Evolutionary conservation across 1,284 basidiomycete genomes (phyloP), one percentile per base, ranked within the genome.

Genomic region (Cutaneotrichosporon cavernicola): DNA sequence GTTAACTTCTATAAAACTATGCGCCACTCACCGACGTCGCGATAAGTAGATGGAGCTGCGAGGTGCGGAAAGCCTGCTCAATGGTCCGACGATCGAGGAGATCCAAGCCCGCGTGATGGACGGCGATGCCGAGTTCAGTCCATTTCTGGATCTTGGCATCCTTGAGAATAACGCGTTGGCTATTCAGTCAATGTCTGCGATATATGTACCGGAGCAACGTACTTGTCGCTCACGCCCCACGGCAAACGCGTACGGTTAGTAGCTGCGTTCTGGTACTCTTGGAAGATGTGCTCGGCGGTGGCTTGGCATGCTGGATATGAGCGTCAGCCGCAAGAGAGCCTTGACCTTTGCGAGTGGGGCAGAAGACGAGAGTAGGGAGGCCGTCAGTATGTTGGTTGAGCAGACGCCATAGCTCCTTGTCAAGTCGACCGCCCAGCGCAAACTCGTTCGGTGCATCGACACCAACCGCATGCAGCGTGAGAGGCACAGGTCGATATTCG

Each of bases 351-450:
- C 94, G 84, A 5, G 93, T 96, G 6, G 91, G 84, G 69, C 89
- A 90, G 74, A 97, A 97, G 4, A 97, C 81, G 36, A 94, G 82
- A 22, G 90, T 89, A 0, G 93, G 91, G 74, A 91, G 92, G 26
- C 88, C 86, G 4, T 83, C 81, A 0, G 89, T 86, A 73, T 93
- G 86, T 64, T 86, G 82, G 66, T 88, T 85, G 64, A 97, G 82
- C 13, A 89, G 76, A 0, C 83, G 73, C 71, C 89, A 94, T 5
- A 96, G 78, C 70, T 88, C 89, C 70, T 83, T 86, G 75, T 96
- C 91, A 13, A 98, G 84, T 6, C 81, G 84, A 59, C 84, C 85
- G 5, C 86, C 84, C 72, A 95, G 95, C 10, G 85, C 85, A 72
- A 91, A 96, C 65, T 95, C 90, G 70, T 94, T 95, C 62, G 67